Base-by-base conservation (phyloP, 2,329 filamentous ascomycete species). In the Onygenales sp. region DNA sequence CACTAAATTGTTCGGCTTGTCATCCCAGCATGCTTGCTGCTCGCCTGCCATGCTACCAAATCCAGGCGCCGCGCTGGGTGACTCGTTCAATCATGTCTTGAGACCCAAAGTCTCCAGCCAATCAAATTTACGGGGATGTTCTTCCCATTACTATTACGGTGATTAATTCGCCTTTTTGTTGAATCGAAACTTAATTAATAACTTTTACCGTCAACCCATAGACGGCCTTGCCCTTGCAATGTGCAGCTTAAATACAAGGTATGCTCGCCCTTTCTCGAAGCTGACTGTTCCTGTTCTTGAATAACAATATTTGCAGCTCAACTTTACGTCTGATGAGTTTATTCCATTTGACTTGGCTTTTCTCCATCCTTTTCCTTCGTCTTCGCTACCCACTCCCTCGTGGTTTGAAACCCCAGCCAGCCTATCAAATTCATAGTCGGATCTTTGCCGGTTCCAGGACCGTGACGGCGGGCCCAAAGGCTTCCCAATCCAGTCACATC, bases 391-490 rank as follows among this genome's bases (percentile, higher is more conserved):
- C 14, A n/a, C 45, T 11, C 36, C 5, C 45, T n/a, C 35, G 44
- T 13, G 7, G 11, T 49, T 31, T 49, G 11, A 41, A 42, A 47
- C 45, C 32, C 27, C 21, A 41, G 21, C 47, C 14, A 39, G 47
- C 47, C 47, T 14, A 39, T 49, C 21, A 49, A 31, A 41, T 39
- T 27, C 36, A 35, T 27, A 41, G n/a, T 43, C 49, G 41, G 41
- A 33, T 44, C 49, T n/a, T 21, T 31, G 39, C 41, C 49, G 41
- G 49, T 43, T 38, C 49, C 49, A 51, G 49, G 35, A 51, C 49
- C 49, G 49, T 38, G 39, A 43, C 49, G 41, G 39, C 49, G 49
- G 49, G 49, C 39, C 49, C 49, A 51, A 51, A 43, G 35, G 32
- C 35, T 52, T 35, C 31, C 14, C 39, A 38, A 45, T 36, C 36